A percentile compares a stretch with the other conserved stretches of the same genome.
Conservation (phyloP, 2,329 filamentous ascomycete genomes). For the Microascus cirrosus region DNA sequence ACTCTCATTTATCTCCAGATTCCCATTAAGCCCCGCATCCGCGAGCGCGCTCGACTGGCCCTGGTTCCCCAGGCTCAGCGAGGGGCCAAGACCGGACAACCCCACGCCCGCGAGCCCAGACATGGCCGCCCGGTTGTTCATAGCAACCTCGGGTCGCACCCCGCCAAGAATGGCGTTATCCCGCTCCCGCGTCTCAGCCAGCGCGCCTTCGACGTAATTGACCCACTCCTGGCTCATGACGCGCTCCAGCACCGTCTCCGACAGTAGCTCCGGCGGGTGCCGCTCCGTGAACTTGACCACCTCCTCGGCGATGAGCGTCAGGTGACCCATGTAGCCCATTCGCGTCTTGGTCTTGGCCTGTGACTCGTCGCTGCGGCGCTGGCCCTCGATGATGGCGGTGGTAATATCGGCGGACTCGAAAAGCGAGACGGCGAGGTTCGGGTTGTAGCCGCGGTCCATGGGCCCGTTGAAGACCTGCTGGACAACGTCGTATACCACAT, state of each 20-base stretch:
- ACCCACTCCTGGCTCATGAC: conserved; percentile 89
- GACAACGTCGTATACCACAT: conserved; percentile 97
- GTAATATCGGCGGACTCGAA: conserved; percentile 88
- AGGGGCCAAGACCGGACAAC: conserved; percentile 29
- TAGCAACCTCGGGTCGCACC: conserved; percentile 80
- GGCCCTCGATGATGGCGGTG: conserved; percentile 82
- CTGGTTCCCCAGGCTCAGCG: conserved; percentile 9
- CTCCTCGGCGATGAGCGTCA: conserved; percentile 94
- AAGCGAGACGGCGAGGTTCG: conserved; percentile 77
- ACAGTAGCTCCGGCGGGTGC: conserved; percentile 78
- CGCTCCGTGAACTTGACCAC: conserved; percentile 97
- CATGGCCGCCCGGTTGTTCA: conserved; percentile 59
- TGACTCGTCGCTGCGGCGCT: conserved; percentile 75
- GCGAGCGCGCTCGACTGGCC: conserved; percentile 58
- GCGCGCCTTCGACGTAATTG: conserved; percentile 83
- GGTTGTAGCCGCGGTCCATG: conserved; percentile 93
- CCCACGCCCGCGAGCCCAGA: conserved; percentile 35
- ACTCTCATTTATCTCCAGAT: conserved; percentile 54
- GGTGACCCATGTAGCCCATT: conserved; percentile 95
- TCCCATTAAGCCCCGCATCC: conserved; percentile 69
- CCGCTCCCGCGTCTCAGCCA: conserved; percentile 86
- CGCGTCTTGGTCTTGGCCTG: conserved; percentile 78
- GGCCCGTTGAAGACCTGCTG: conserved; percentile 98
- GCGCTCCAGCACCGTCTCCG: conserved; percentile 72
- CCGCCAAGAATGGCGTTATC: conserved; percentile 98